These are phyloP conservation scores for Aspergillus saccharolyticus DNA, from an alignment of 495 filamentous ascomycete species.

Conservation along the genomic window DNA sequence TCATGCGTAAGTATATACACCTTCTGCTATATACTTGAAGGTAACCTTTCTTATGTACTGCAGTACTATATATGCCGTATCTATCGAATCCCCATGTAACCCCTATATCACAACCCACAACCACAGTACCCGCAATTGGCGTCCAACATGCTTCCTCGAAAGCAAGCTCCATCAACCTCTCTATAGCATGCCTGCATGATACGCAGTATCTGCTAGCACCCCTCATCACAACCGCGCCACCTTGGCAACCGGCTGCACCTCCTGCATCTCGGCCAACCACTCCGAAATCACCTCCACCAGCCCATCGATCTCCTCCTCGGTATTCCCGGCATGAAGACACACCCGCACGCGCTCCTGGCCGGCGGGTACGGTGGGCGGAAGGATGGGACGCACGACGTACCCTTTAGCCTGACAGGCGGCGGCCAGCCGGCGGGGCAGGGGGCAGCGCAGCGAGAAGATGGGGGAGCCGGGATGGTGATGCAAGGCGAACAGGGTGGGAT, in stretches of 20 bases:
- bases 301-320: conserved; percentile 41
- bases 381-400: conserved; percentile 41
- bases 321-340: conserved; percentile 47
- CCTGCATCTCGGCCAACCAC: conserved; percentile 32
- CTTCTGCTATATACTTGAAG: too few species aligned
- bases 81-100: too few species aligned
- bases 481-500: conserved; percentile 31
- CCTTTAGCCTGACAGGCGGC: conserved; percentile 31
- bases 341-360: conserved; percentile 47
- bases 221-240: not conserved
- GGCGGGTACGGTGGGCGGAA: conserved; percentile 44
- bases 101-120: too few species aligned
- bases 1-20: too few species aligned
- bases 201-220: too few species aligned
- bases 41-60: too few species aligned
- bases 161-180: too few species aligned
- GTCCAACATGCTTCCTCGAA: too few species aligned
- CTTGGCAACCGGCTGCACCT: not conserved
- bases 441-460: conserved; percentile 43
- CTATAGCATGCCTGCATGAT: too few species aligned
- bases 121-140: too few species aligned
- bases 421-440: conserved; percentile 27
- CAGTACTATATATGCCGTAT: too few species aligned
- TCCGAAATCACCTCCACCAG: conserved; percentile 33
- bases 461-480: conserved; percentile 40